Base-by-base conservation (phyloP, 306 rosid species). In the Glycine soja region DNA sequence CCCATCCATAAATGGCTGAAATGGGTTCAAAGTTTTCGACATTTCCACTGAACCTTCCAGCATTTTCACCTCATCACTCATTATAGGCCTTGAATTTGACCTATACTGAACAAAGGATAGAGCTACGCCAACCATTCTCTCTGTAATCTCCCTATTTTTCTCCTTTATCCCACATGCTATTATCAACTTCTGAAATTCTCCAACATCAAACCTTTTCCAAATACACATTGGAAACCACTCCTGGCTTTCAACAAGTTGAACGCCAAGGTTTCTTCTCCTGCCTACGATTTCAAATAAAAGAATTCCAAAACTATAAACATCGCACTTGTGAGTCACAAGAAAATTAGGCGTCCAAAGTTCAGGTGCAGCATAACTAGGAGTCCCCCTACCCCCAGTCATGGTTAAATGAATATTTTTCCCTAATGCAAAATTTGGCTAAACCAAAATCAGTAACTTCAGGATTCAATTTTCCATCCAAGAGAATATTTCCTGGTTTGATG, bases 371-470 rank as follows among this genome's bases (percentile, higher is more conserved):
- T 85, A 88, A 45, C 90, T 88, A 0, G 87, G 88, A n/a, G 88
- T 85, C 2, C 90, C 87, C 52, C 88, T 72, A 3, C 82, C 77
- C 72, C 64, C 85, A 0, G 84, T 75, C 82, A 85, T 51, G 0
- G 82, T 34, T 43, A 82, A 9, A 46, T 80, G 87, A 9, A 83
- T 82, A 15, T 61, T 80, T 54, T 88, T n/a, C 84, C 38, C 81
- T 7, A 10, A 72, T 74, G 56, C 66, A 70, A 9, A 84, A 71
- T 53, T 79, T 87, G 8, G 88, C 90, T 65, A 87, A 83, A 46
- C 90, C 82, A 36, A 84, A 87, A 82, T 85, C 90, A 40, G 80
- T 88, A 6, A 84, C 86, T 52, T 87, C 78, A 3, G 90, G 90
- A 11, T 14, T 18, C 30, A 87, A 77, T 4, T 71, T 75, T 1